Percentiles rank a stretch among this genome's conserved stretches.
phyloP scores from a whole-genome alignment of 805 yeast species.

The Clavispora asparagi region DNA sequence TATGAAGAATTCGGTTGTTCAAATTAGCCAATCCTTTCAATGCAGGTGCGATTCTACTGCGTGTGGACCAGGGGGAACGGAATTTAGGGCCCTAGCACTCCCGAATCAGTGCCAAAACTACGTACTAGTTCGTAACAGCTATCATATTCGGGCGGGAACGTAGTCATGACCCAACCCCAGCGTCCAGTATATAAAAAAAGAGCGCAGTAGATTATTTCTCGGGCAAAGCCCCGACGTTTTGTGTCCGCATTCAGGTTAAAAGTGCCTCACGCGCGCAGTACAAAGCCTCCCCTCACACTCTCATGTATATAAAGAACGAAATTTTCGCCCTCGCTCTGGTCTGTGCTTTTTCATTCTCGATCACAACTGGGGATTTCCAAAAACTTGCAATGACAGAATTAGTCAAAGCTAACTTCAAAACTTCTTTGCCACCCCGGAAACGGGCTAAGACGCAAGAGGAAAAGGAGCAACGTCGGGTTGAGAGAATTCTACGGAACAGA shows the following conservation, averaged over 20 bases:
- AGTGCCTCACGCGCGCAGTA: not conserved
- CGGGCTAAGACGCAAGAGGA: conserved; percentile 96
- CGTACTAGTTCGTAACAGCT: no score
- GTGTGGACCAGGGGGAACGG: no score
- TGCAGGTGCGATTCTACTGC: not conserved
- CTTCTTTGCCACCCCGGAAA: conserved; percentile 84
- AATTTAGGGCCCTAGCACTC: no score
- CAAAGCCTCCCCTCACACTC: not conserved
- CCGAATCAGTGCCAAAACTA: no score
- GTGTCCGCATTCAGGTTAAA: no score
- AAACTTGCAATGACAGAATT: conserved; percentile 4
- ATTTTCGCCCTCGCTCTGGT: not conserved
- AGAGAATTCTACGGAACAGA: conserved; percentile 86
- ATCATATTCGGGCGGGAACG: no score
- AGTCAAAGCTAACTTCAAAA: conserved; percentile 23
- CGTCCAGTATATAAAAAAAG: no score
- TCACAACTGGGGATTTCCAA: not conserved
- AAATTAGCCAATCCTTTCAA: not conserved
- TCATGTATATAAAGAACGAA: not conserved
- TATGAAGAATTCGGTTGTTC: not conserved
- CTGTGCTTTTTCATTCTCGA: not conserved
- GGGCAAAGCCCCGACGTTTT: no score
- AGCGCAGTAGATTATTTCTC: no score
- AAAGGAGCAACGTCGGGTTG: conserved; percentile 93
- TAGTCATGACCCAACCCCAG: no score